Base-by-base conservation (phyloP, 139 green algal genomes). In the Dunaliella primolecta region DNA sequence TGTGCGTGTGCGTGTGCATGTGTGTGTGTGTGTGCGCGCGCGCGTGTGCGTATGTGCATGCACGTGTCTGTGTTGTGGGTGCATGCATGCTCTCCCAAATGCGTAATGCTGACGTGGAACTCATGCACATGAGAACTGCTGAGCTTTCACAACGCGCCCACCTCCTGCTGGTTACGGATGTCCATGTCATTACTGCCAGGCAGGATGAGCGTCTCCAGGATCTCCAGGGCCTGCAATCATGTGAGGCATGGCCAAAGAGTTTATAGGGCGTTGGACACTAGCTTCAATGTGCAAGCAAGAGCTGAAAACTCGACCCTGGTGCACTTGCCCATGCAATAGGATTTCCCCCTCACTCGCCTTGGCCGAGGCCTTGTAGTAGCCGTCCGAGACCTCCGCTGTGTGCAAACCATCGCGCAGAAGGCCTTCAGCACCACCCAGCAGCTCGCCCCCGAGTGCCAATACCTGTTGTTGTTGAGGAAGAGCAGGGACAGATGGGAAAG, bases 401-500 rank as follows among this genome's bases (percentile, higher is more conserved):
- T 98, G 96, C 80, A 99, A 88, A 2, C 97, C 97, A 74, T 98
- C 96, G 0, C 92, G 88, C 55, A 99, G 91, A 64, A 99, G 89
- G 34, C 87, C 87, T 88, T 99, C 97, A 29, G 97, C 96, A 30
- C 95, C 91, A 32, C 81, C 79, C 56, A 99, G 92, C 87, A 99
- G 89, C 93, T 99, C 97, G 0, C 97, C 97, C 2, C 94, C 96
- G 70, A 99, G 91, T 3, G 95, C 92, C 35, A 99, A 84, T 78
- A 98, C 93, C 93, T 96, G 85, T 34, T n/a, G n/a, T n/a, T n/a
- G n/a, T n/a, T n/a, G n/a, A 78, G 37, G 35, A 29, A 78, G 23
- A 32, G n/a, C 71, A 77, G 71, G 2, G 27, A 31, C 71, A 35
- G 71, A 31, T 77, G 71, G 27, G 76, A 11, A 21, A 38, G 31